Percentiles rank a stretch among this genome's conserved stretches.
Conservation (phyloP, 2,329 filamentous ascomycete species). For the Parafenestella ontariensis region DNA sequence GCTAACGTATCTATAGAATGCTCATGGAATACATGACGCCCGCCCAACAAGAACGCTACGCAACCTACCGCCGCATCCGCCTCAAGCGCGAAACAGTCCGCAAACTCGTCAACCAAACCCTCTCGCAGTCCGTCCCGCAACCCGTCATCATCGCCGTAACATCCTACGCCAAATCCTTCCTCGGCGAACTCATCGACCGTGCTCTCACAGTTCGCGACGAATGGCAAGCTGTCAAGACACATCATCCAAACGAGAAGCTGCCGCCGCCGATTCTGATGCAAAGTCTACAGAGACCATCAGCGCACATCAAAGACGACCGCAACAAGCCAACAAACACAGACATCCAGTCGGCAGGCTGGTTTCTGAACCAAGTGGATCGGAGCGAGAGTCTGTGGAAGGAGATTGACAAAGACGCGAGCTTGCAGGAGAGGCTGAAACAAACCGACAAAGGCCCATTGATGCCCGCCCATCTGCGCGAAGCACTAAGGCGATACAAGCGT, state of each 20-base stretch:
- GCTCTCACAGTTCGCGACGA: conserved; percentile 75
- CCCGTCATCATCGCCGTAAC: conserved; percentile 79
- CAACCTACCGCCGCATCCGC: conserved; percentile 73
- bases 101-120: conserved; percentile 79
- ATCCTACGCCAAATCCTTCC: conserved; percentile 77
- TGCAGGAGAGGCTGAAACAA: conserved; percentile 39
- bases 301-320: conserved; percentile 34
- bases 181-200: conserved; percentile 76
- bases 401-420: conserved; percentile 27
- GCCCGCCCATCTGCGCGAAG: conserved; percentile 78
- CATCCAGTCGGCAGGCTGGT: conserved; percentile 34
- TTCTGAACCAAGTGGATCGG: conserved; percentile 30
- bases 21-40: conserved; percentile 69
- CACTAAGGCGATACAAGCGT: conserved; percentile 71
- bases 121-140: conserved; percentile 77
- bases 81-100: conserved; percentile 73
- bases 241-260: conserved; percentile 40
- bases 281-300: conserved; percentile 38
- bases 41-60: conserved; percentile 74
- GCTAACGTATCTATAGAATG: conserved; percentile 49
- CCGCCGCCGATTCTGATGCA: conserved; percentile 33
- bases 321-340: conserved; percentile 39
- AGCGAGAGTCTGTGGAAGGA: conserved; percentile 37
- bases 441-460: conserved; percentile 65
- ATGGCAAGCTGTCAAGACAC: conserved; percentile 64